phyloP scores from a whole-genome alignment of 768 basidiomycete genomes.

The Psilocybe sp. region DNA sequence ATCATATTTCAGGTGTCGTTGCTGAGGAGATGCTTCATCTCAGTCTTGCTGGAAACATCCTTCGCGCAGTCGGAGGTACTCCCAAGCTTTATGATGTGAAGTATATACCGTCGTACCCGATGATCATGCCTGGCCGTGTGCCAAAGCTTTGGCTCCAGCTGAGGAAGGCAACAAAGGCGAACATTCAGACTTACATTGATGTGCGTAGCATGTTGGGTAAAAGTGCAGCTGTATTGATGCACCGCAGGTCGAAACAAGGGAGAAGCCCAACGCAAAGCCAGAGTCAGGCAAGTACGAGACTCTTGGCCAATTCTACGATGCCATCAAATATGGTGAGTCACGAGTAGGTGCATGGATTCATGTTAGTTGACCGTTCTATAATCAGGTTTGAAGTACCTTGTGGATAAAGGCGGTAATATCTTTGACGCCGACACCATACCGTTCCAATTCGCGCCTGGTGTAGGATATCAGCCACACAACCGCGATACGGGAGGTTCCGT shows the following conservation, averaged over 20 bases:
- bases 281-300: slow-evolving; percentile 13
- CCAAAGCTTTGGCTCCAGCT: slow-evolving; percentile 13
- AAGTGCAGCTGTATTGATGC: no score
- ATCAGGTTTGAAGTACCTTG: slow-evolving; percentile 8
- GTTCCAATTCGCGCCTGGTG: slow-evolving; percentile 13
- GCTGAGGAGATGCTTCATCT: slow-evolving; percentile 26
- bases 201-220: neutral
- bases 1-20: slow-evolving; percentile 16
- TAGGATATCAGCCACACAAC: slow-evolving; percentile 10
- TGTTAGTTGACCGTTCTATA: neutral
- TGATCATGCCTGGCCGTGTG: slow-evolving; percentile 15
- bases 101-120: slow-evolving; percentile 18
- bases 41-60: slow-evolving; percentile 21
- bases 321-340: slow-evolving; percentile 9
- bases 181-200: slow-evolving; percentile 12
- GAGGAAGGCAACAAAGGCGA: slow-evolving; percentile 5
- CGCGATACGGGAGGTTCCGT: slow-evolving; percentile 14
- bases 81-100: slow-evolving; percentile 17
- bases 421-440: slow-evolving; percentile 5
- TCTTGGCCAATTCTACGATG: slow-evolving; percentile 14
- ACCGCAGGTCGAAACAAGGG: slow-evolving; percentile 9
- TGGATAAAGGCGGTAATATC: neutral
- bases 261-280: slow-evolving; percentile 6
- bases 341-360: neutral
- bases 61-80: slow-evolving; percentile 17